Base-by-base conservation (phyloP, 108 stramenopile species). In the Stephanodiscus triporus region DNA sequence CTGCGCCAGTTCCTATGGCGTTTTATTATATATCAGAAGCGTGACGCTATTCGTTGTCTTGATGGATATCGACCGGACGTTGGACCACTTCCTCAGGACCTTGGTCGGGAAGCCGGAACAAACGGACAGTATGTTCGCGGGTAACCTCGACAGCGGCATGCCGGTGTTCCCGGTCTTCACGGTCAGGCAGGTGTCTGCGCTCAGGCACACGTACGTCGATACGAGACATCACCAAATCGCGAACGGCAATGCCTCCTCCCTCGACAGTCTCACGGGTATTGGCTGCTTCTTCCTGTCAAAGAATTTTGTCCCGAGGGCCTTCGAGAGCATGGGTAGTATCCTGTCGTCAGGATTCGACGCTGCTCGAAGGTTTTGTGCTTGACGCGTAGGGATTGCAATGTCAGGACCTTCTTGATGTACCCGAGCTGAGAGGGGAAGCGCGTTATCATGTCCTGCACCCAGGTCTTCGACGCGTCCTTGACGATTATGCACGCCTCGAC, bases 321-420 rank as follows among this genome's bases (percentile, higher is more conserved):
- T 94, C 14, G 83, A 78, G 72, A 97, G 75, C 95, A 97, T 96
- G 72, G 97, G 97, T 57, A 97, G 80, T 64, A 97, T 97, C 20
- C 97, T 90, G 82, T 97, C 97, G 72, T 97, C 97, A 22, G 92
- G 50, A 89, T 77, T 29, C 97, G 82, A 51, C 90, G 88, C 63
- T 97, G 91, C 26, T 89, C 73, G 82, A 75, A 97, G 3, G 68
- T 63, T 32, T 73, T 78, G 84, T 96, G 92, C 78, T 96, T 93
- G 23, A 81, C 90, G 10, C 97, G 89, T 24, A 97, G 77, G 11
- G 91, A 91, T 27, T 87, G 63, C 37, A 96, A 55, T 8, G 73
- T 82, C 70, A 97, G 72, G 0, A 97, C 94, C 71, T 96, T 96
- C 58, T 90, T 92, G 57, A 97, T 68, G 81, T 81, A 91, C 26